Percentiles rank a stretch among this genome's conserved stretches.
These are phyloP conservation scores for Eutrema yunnanense DNA, from an alignment of 345 rosid species.

Conservation along the genomic window DNA sequence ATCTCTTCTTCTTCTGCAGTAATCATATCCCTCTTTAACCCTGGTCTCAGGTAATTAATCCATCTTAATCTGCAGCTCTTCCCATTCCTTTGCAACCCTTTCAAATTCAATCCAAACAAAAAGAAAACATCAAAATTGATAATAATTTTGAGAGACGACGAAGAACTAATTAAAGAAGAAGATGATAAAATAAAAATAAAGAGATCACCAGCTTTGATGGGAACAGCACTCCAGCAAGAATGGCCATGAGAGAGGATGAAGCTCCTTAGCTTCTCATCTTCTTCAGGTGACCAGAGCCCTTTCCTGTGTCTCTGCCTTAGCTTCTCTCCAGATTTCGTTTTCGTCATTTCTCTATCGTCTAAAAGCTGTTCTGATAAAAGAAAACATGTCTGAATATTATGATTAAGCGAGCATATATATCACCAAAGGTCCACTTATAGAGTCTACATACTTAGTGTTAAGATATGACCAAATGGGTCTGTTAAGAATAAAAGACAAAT, in stretches of 20 bases:
- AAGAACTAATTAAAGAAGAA: not conserved
- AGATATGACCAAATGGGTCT: slow-evolving; percentile 22
- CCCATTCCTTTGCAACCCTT: slow-evolving; percentile 85
- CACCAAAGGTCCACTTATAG: slow-evolving; percentile 3
- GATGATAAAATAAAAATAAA: slow-evolving; percentile 1
- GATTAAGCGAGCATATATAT: slow-evolving; percentile 16
- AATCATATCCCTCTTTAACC: slow-evolving; percentile 66
- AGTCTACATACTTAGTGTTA: not conserved
- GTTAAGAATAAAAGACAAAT: slow-evolving; percentile 14
- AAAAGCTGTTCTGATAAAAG: not conserved
- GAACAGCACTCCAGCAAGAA: slow-evolving; percentile 83
- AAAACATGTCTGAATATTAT: not conserved
- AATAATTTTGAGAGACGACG: not conserved
- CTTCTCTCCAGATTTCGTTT: slow-evolving; percentile 44
- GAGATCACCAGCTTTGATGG: slow-evolving; percentile 69
- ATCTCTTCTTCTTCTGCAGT: slow-evolving; percentile 59
- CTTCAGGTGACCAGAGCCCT: slow-evolving; percentile 98
- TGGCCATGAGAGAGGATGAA: slow-evolving; percentile 65
- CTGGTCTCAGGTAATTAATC: slow-evolving; percentile 92
- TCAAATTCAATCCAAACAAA: not conserved
- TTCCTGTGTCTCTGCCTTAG: slow-evolving; percentile 63
- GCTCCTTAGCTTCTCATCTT: slow-evolving; percentile 69
- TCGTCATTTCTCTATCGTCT: not conserved
- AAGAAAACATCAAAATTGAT: not conserved
- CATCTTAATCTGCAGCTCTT: slow-evolving; percentile 95